Evolutionary conservation across 305 asterid genomes (phyloP).

Genomic region (Fraxinus ornus): DNA sequence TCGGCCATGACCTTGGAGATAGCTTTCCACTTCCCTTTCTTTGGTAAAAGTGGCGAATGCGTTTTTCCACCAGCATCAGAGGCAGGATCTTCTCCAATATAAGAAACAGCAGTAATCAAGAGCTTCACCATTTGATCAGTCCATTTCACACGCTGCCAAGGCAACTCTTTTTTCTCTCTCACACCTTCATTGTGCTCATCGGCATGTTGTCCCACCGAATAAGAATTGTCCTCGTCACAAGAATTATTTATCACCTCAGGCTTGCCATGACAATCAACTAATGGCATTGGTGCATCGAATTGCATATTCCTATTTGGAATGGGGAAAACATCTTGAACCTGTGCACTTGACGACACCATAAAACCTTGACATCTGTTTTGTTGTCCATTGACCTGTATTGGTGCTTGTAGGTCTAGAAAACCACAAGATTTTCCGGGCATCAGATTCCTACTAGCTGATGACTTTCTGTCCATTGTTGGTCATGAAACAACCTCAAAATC

Average conservation of each 20-base stretch:
- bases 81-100: constrained; percentile 30
- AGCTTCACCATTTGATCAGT: constrained; percentile 33
- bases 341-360: constrained; percentile 10
- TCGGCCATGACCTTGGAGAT: constrained; percentile 40
- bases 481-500: neutral
- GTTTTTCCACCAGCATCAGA: constrained; percentile 12
- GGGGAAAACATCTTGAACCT: constrained; percentile 19
- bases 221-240: constrained; percentile 18
- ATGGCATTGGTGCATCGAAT: neutral
- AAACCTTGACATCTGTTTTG: constrained; percentile 14
- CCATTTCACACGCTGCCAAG: constrained; percentile 38
- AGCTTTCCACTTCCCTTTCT: constrained; percentile 47
- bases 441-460: constrained; percentile 13
- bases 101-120: constrained; percentile 33
- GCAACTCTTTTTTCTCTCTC: constrained; percentile 21
- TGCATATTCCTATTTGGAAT: neutral
- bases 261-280: constrained; percentile 8
- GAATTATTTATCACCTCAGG: constrained; percentile 2
- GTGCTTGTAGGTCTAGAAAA: constrained; percentile 17
- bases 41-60: constrained; percentile 18
- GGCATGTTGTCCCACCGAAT: constrained; percentile 6
- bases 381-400: constrained; percentile 6
- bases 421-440: neutral
- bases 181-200: constrained; percentile 19
- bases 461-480: constrained; percentile 18